Base-by-base conservation (phyloP, 2,329 filamentous ascomycete genomes). In the Stagonosporopsis cucurbitacearum region DNA sequence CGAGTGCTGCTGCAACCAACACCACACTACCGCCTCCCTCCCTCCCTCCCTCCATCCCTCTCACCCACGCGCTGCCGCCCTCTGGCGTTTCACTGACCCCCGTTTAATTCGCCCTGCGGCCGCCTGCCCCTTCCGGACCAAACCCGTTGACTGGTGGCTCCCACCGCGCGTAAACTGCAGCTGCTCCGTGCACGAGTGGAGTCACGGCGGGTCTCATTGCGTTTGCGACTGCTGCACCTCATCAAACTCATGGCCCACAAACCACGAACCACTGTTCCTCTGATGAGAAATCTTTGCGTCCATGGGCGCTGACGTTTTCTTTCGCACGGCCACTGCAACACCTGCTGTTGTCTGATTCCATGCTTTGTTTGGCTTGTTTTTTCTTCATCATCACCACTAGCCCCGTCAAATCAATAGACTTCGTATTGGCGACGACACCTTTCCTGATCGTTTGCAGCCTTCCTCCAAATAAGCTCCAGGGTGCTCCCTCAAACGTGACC, bases 211-310 rank as follows among this genome's bases (percentile, higher is more conserved):
- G 53, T 32, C 53, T 42, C n/a, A 48, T 56, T 56, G 54, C 50
- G 64, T 60, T 54, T 58, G 58, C 60, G 54, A 56, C 57, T 50
- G 54, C 54, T 41, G 43, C 36, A 56, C 47, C 63, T 67, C 65
- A 66, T 66, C 60, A 60, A 64, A 65, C 64, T 32, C 61, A n/a
- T n/a, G n/a, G n/a, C n/a, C n/a, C n/a, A n/a, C n/a, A n/a, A n/a
- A n/a, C n/a, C n/a, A 59, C 65, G 67, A 69, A 70, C 67, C 62
- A 69, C 63, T 60, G 67, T 65, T 67, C 63, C 43, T 50, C 43
- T 45, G 17, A 40, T 52, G 41, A 49, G 39, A 55, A 51, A n/a
- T n/a, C n/a, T n/a, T n/a, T n/a, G n/a, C n/a, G n/a, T n/a, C n/a
- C 53, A 35, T 26, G 41, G 48, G 42, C 50, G 57, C 50, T 60